phyloP scores from a whole-genome alignment of 306 rosid species.

The Sindora glabra region DNA sequence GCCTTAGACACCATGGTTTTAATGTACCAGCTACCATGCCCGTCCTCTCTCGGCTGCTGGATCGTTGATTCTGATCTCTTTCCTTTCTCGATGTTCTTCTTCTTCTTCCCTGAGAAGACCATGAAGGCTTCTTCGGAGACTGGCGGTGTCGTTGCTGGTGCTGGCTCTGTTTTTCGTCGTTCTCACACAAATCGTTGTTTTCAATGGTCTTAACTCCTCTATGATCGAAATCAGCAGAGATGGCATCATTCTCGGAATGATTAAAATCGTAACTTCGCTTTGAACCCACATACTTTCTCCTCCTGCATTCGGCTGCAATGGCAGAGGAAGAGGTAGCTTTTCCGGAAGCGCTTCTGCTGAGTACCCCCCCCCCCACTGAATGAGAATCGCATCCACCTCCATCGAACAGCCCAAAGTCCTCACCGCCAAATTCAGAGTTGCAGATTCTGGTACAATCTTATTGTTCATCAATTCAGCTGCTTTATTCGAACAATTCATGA shows the following conservation, averaged over 20 bases:
- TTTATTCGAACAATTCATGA: neutral
- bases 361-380: conserved; percentile 92
- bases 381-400: conserved; percentile 87
- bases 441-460: conserved; percentile 16
- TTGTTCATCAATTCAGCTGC: neutral
- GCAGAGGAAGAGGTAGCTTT: conserved; percentile 55
- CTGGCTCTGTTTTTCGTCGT: conserved; percentile 40
- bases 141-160: conserved; percentile 45
- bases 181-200: conserved; percentile 28
- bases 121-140: conserved; percentile 39
- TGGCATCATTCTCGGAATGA: conserved; percentile 29
- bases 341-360: conserved; percentile 87
- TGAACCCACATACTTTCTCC: conserved; percentile 84
- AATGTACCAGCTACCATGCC: no score
- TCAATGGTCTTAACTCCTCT: conserved; percentile 21
- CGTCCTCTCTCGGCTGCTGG: conserved; percentile 75
- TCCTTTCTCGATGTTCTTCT: conserved; percentile 94
- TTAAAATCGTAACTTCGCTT: conserved; percentile 75
- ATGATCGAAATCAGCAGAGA: conserved; percentile 35
- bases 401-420: conserved; percentile 86
- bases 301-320: conserved; percentile 23
- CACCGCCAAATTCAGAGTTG: conserved; percentile 33
- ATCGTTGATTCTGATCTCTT: conserved; percentile 60
- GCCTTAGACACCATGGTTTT: no score
- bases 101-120: conserved; percentile 56